Percentiles rank a stretch among this genome's conserved stretches.
These are phyloP conservation scores for Patellaria atrata DNA, from an alignment of 495 filamentous ascomycete species.

Conservation along the genomic window DNA sequence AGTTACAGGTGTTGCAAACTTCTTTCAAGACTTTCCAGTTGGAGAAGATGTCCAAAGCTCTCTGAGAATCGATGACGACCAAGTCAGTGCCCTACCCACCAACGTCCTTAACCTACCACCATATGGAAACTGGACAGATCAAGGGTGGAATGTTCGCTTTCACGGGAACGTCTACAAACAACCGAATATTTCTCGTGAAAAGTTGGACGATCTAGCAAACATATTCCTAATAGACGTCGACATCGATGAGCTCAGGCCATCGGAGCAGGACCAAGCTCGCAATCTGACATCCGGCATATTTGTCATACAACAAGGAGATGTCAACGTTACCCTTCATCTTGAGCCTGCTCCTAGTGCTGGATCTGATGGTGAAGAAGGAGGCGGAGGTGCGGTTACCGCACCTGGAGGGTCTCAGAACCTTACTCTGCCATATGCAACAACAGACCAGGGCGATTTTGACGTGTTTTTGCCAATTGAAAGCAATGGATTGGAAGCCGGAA, in stretches of 20 bases:
- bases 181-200: conserved; percentile 46
- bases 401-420: conserved; percentile 42
- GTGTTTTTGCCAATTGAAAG: conserved; percentile 44
- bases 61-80: conserved; percentile 40
- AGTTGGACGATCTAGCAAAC: conserved; percentile 52
- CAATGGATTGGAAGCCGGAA: conserved; percentile 40
- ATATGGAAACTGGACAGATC: conserved; percentile 69
- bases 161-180: conserved; percentile 71
- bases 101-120: conserved; percentile 58
- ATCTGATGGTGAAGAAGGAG: conserved; percentile 35
- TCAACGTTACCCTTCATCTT: conserved; percentile 49
- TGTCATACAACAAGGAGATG: conserved; percentile 50
- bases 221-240: conserved; percentile 50
- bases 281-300: conserved; percentile 60
- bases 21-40: conserved; percentile 53
- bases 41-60: conserved; percentile 43
- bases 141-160: conserved; percentile 61
- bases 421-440: conserved; percentile 42
- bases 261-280: conserved; percentile 49
- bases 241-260: conserved; percentile 41
- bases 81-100: conserved; percentile 47
- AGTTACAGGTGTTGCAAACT: conserved; percentile 36
- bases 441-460: conserved; percentile 54
- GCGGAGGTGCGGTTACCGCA: conserved; percentile 38
- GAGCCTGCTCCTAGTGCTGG: conserved; percentile 37